Percentiles rank a stretch among this genome's conserved stretches.
Conservation (phyloP, 2,329 filamentous ascomycete genomes). For the Aureobasidium leucospermi region DNA sequence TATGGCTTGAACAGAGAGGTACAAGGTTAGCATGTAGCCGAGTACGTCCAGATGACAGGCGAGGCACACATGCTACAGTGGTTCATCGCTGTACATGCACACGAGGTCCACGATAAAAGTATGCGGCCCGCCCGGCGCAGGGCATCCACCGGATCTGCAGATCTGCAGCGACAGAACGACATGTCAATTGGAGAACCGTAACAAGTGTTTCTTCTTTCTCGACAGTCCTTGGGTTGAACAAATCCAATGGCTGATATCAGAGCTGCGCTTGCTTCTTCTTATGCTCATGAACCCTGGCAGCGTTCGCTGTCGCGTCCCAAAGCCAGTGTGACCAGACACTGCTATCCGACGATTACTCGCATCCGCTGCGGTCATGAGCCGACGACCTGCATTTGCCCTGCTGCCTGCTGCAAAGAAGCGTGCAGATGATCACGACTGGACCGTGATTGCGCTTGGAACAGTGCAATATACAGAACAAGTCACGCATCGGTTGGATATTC, state of each 20-base stretch:
- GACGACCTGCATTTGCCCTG: conserved; percentile 9
- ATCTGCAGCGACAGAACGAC: conserved; percentile 9
- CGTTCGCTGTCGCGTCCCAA: conserved; percentile 7
- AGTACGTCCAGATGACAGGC: conserved; percentile 4
- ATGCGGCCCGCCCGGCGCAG: conserved; percentile 13
- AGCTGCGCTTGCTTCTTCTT: background rate
- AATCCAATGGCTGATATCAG: background rate
- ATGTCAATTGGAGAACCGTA: background rate
- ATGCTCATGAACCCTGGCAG: background rate
- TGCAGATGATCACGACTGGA: conserved; percentile 13
- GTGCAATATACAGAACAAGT: background rate
- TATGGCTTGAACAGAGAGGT: background rate
- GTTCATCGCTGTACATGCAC: conserved; percentile 11
- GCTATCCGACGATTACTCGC: conserved; percentile 5
- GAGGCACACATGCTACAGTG: conserved; percentile 7
- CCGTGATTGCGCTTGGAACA: conserved; percentile 1
- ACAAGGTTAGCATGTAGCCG: conserved; percentile 8
- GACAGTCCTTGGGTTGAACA: background rate
- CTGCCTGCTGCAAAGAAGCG: conserved; percentile 11
- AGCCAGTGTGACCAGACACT: background rate
- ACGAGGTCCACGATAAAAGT: conserved; percentile 13
- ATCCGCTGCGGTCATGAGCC: conserved; percentile 9
- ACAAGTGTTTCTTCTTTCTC: background rate
- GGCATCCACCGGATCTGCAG: conserved; percentile 10
- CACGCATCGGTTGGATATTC: background rate